A percentile compares a stretch with the other conserved stretches of the same genome.
phyloP scores from a whole-genome alignment of 192 early-diverging fungal species.

The Chytriomyces sp. region DNA sequence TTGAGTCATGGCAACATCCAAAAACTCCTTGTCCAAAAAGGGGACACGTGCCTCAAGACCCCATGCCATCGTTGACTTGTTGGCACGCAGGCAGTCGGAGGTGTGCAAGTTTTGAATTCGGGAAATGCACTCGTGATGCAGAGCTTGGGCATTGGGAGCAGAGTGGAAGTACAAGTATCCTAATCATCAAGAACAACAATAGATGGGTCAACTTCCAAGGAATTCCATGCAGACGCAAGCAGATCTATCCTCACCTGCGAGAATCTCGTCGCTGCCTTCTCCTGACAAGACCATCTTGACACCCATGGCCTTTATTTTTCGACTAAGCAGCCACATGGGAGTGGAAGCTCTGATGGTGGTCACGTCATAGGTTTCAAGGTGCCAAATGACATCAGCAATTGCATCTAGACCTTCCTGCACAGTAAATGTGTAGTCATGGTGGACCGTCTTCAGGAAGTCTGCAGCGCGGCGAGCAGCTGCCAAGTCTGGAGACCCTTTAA shows the following conservation, averaged over 20 bases:
- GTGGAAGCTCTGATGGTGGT: constrained; percentile 97
- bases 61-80: constrained; percentile 99
- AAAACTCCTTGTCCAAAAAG: constrained; percentile 91
- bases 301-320: constrained; percentile 97
- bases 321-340: constrained; percentile 98
- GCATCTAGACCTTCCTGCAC: constrained; percentile 96
- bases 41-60: constrained; percentile 98
- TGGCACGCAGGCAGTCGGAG: constrained; percentile 95
- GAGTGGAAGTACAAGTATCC: constrained; percentile 97
- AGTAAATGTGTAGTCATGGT: constrained; percentile 97
- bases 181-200: constrained; percentile 16
- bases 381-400: constrained; percentile 92
- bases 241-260: constrained; percentile 66
- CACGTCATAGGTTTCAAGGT: constrained; percentile 98
- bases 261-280: constrained; percentile 96
- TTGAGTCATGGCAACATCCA: constrained; percentile 88
- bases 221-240: too few species aligned
- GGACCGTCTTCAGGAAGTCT: constrained; percentile 85
- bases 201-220: too few species aligned
- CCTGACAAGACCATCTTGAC: constrained; percentile 99
- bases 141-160: constrained; percentile 77
- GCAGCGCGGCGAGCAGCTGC: constrained; percentile 88
- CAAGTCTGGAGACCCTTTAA: constrained; percentile 92
- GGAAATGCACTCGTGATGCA: constrained; percentile 89
- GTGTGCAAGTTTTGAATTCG: constrained; percentile 98